phyloP scores from a whole-genome alignment of 2,329 filamentous ascomycete species.

The Ophiostoma perfectum region DNA sequence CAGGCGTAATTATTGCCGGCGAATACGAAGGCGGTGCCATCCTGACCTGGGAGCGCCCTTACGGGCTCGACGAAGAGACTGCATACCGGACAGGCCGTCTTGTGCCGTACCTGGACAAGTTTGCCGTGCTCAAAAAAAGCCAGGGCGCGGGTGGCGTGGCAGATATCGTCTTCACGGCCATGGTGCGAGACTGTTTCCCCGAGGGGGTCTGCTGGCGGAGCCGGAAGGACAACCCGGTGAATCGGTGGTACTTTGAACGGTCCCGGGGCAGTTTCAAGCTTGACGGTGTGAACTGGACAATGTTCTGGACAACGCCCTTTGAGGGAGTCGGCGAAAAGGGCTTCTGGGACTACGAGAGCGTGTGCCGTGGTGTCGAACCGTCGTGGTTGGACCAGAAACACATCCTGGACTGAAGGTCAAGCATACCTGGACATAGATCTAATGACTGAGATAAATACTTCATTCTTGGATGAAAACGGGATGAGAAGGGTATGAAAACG shows the following conservation, averaged over 20 bases:
- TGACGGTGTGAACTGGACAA: constrained; percentile 79
- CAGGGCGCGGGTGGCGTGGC: constrained; percentile 91
- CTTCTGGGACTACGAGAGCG: constrained; percentile 65
- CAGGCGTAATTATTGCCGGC: constrained; percentile 88
- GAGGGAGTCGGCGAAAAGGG: constrained; percentile 50
- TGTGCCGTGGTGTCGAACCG: constrained; percentile 61
- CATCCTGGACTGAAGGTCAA: constrained; percentile 46
- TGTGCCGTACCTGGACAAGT: constrained; percentile 95
- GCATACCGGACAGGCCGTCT: constrained; percentile 54
- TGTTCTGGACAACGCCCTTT: constrained; percentile 91
- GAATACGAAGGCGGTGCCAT: constrained; percentile 96
- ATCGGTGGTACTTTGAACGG: constrained; percentile 98
- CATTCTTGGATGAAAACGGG: not conserved
- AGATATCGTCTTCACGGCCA: constrained; percentile 92
- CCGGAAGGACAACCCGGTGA: constrained; percentile 85
- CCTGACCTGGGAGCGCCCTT: constrained; percentile 81
- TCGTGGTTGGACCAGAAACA: constrained; percentile 59
- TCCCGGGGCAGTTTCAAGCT: constrained; percentile 79
- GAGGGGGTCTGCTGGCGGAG: constrained; percentile 88
- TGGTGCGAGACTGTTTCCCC: constrained; percentile 86
- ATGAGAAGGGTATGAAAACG: not conserved
- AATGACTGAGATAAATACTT: too few species aligned
- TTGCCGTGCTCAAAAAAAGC: constrained; percentile 80
- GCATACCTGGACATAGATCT: not conserved
- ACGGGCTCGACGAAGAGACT: constrained; percentile 50